Evolutionary conservation across 441 rosid genomes (phyloP).

Genomic region (Rhodomyrtus psidioides): DNA sequence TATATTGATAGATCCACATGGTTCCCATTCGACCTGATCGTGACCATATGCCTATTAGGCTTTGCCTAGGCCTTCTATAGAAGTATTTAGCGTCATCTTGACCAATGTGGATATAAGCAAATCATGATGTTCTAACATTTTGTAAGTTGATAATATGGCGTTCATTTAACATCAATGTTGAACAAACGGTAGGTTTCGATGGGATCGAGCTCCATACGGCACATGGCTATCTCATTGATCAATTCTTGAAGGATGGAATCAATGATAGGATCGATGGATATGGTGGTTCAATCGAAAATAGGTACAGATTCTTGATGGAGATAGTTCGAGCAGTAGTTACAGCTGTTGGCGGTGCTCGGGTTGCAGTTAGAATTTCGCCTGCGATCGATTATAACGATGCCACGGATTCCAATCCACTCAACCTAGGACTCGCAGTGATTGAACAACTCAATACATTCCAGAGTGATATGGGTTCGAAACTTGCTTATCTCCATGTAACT

Average conservation of each 20-base stretch:
- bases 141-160: background rate
- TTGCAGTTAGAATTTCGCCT: conserved; percentile 63
- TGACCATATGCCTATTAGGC: background rate
- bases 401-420: conserved; percentile 50
- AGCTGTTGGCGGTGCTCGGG: conserved; percentile 48
- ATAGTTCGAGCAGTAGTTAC: conserved; percentile 36
- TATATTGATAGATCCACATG: too few species aligned
- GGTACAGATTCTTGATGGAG: conserved; percentile 32
- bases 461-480: conserved; percentile 26
- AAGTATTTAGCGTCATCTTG: background rate
- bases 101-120: background rate
- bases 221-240: conserved; percentile 32
- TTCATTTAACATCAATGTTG: background rate
- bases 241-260: conserved; percentile 31
- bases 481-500: conserved; percentile 68
- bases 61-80: background rate
- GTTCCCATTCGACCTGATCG: too few species aligned
- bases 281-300: conserved; percentile 34
- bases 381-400: conserved; percentile 73
- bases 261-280: conserved; percentile 32
- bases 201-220: conserved; percentile 44
- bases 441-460: conserved; percentile 59
- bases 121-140: background rate
- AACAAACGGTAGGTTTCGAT: conserved; percentile 20
- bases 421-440: conserved; percentile 57